Base-by-base conservation (phyloP, 352 stramenopile species). In the Phytophthora hibernalis region DNA sequence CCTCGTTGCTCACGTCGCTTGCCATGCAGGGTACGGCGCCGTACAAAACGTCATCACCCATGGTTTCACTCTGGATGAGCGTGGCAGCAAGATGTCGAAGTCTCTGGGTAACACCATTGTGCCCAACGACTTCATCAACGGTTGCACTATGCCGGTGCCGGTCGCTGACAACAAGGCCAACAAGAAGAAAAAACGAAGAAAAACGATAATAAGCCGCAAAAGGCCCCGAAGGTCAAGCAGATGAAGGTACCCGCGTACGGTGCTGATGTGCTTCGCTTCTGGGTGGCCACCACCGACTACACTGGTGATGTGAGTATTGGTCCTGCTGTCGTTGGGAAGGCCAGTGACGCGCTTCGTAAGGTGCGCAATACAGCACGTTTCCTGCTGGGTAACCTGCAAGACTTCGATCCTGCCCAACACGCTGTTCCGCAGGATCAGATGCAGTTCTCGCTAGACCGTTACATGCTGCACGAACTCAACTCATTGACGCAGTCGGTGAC, bases 61-160 rank as follows among this genome's bases (percentile, higher is more conserved):
- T 79, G 98, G 98, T 49, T 99, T 99, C 72, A 90, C 99, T 5
- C 77, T 99, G n/a, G 98, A 99, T 70, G 97, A 99, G 42, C 96
- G 98, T 42, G 98, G 97, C 16, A 94, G 89, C 63, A 99, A 99
- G 82, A 99, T 99, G 97, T 99, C 95, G 33, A 99, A 99, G 74
- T 99, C 93, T 26, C 74, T 99, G 2, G 98, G 98, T 50, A 99
- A 99, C 71, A 97, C 98, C 4, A 83, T 99, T 44, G 90, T 97
- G 64, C 97, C 97, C 6, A 71, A 85, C 20, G 77, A 97, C 57
- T 96, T 99, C 31, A 99, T 99, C 66, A 92, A 99, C 56, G 97
- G 97, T 42, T 74, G 69, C 22, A 79, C 76, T 2, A 72, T 89
- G 70, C 35, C 65, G 8, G 60, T 75, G 5, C 65, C 70, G 5